Evolutionary conservation across 768 basidiomycete genomes (phyloP).

Genomic region (Suillus cothurnatus): DNA sequence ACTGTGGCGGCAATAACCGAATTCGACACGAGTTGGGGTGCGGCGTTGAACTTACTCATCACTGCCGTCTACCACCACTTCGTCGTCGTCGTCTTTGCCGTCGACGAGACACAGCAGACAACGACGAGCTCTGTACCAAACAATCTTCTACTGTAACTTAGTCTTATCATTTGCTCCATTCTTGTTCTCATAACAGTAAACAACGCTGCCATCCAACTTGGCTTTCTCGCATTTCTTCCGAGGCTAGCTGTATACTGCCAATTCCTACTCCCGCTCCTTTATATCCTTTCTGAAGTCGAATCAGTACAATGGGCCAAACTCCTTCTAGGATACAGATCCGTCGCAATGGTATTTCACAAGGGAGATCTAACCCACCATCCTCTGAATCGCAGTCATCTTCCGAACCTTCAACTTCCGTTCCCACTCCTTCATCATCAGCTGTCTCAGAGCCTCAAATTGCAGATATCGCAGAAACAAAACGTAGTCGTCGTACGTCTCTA

Average conservation of each 20-base stretch:
- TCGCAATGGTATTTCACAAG: slow-evolving; percentile 14
- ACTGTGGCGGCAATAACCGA: not conserved
- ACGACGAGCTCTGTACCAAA: slow-evolving; percentile 5
- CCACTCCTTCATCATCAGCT: slow-evolving; percentile 3
- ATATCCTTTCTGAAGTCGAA: slow-evolving; percentile 1
- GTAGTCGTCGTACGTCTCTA: slow-evolving; percentile 25
- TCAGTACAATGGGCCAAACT: slow-evolving; percentile 31
- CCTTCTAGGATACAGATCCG: slow-evolving; percentile 26
- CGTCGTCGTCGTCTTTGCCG: not conserved
- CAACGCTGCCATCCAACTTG: slow-evolving; percentile 8
- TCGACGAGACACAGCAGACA: not conserved
- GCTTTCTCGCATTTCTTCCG: slow-evolving; percentile 8
- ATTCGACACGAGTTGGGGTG: not conserved
- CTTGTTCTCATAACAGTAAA: slow-evolving; percentile 8
- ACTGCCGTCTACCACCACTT: slow-evolving; percentile 6
- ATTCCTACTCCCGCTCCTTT: slow-evolving; percentile 2
- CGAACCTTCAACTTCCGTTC: not conserved
- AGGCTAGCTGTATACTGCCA: slow-evolving; percentile 3
- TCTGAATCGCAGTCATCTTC: slow-evolving; percentile 12
- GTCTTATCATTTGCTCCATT: slow-evolving; percentile 3
- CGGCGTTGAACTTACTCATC: slow-evolving; percentile 2
- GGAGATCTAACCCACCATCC: slow-evolving; percentile 11
- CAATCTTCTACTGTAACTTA: slow-evolving; percentile 1
- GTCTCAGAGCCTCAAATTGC: not conserved
- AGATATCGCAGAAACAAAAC: slow-evolving; percentile 5